phyloP scores from a whole-genome alignment of 2,329 filamentous ascomycete genomes.

The Colletotrichum scovillei region DNA sequence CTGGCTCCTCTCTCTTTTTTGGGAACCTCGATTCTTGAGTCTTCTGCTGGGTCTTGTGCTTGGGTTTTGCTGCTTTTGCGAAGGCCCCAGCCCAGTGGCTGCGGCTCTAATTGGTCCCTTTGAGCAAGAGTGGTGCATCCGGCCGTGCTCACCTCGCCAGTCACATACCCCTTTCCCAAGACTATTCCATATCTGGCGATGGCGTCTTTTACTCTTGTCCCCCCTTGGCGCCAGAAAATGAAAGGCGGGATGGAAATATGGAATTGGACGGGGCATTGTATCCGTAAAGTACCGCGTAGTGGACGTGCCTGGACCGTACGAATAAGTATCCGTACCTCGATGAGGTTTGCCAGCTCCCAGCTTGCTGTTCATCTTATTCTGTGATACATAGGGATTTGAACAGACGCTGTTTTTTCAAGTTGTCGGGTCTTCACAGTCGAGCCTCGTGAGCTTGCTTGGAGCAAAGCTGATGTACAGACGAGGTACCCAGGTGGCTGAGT shows the following conservation, averaged over 20 bases:
- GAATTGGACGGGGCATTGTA: slow-evolving; percentile 1
- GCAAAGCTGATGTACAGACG: neutral
- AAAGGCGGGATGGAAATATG: slow-evolving; percentile 22
- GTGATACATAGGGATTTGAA: too few species aligned
- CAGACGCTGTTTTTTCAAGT: neutral
- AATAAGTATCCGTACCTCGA: neutral
- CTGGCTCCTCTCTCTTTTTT: neutral
- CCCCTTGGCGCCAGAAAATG: slow-evolving; percentile 14
- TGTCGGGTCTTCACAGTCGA: neutral
- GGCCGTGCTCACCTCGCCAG: slow-evolving; percentile 13
- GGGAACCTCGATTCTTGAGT: neutral
- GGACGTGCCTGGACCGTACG: neutral
- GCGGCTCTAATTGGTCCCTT: slow-evolving; percentile 14
- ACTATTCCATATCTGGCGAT: slow-evolving; percentile 15
- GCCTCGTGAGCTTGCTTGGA: neutral
- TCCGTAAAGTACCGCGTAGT: slow-evolving; percentile 7
- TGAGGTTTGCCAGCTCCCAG: too few species aligned
- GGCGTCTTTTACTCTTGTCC: slow-evolving; percentile 1
- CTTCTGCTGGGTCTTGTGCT: neutral
- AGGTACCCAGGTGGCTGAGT: neutral
- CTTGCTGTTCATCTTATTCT: too few species aligned
- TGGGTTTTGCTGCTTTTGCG: neutral
- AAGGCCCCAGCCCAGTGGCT: slow-evolving; percentile 13
- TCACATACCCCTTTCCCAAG: neutral
- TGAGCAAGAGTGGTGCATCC: slow-evolving; percentile 9